Evolutionary conservation across 1,284 basidiomycete genomes (phyloP), one percentile per base, ranked within the genome.

Genomic region (Fomitopsis schrenkii): DNA sequence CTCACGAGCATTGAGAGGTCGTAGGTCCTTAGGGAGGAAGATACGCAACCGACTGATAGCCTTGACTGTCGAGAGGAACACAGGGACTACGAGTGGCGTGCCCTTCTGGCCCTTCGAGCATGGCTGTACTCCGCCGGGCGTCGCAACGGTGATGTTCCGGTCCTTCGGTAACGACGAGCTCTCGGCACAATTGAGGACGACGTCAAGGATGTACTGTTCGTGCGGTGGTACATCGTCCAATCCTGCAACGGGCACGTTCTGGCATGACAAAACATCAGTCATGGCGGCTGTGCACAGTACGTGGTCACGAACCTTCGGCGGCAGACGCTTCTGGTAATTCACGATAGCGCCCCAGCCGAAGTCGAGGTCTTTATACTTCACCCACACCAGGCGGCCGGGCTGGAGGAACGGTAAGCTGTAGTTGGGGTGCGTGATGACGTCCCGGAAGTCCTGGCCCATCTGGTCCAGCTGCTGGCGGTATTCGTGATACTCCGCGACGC

Each of bases 271-370:
- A 40, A 54, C 52, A 33, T 54, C 28, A 54, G 52, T 19, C 52
- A 54, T 54, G n/a, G 35, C 52, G n/a, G 52, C 52, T 35, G 58
- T 38, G 45, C 26, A 52, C 46, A 15, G 10, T 7, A 36, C n/a
- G 28, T 1, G 33, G 38, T 50, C 22, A 64, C 77, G 56, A 64
- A 91, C 92, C 78, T 91, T 93, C 56, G 90, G 81, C 55, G 85
- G 84, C 35, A 86, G 68, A 2, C 94, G 86, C 77, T 97, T 98
- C 73, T 94, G 90, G 73, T 91, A 98, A 70, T 94, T 95, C 67
- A 98, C 85, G 46, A 98, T 87, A 38, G 93, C 86, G 55, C 95
- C 95, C 97, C 97, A 99, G 6, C 96, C 97, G 75, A 97, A 99
- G 76, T 99, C 93, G 30, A 91, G 79, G 58, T 91, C 89, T 61